Conservation (phyloP, 164 flowering plant species). For the Warburgia ugandensis region DNA sequence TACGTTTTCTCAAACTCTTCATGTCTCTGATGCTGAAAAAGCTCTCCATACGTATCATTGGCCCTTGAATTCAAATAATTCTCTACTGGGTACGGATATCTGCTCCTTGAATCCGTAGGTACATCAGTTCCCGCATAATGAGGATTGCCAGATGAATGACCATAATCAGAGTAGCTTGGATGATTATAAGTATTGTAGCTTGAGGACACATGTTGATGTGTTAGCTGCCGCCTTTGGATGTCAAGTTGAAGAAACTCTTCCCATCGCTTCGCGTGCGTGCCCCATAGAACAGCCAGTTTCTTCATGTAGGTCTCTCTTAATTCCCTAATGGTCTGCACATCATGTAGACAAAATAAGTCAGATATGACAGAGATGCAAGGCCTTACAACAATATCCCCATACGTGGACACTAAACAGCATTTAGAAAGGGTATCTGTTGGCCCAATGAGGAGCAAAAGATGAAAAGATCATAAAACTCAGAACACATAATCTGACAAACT, state of each 20-base stretch:
- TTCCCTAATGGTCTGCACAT: constrained; percentile 65
- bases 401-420: no score
- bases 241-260: constrained; percentile 77
- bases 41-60: constrained; percentile 45
- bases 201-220: constrained; percentile 40
- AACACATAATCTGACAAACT: no score
- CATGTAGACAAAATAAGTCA: no score
- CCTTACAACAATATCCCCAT: no score
- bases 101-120: constrained; percentile 47
- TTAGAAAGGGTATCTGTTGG: no score
- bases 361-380: no score
- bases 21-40: constrained; percentile 66
- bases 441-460: no score
- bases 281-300: constrained; percentile 52
- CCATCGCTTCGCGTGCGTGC: constrained; percentile 69
- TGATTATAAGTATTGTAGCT: constrained; percentile 57
- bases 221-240: constrained; percentile 49
- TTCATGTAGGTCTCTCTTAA: constrained; percentile 69
- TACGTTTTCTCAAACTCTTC: constrained; percentile 64
- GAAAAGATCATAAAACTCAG: no score
- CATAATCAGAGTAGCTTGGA: constrained; percentile 41
- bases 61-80: constrained; percentile 52
- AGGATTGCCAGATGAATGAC: constrained; percentile 35
- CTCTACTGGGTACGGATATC: constrained; percentile 45
- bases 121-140: constrained; percentile 38